Evolutionary conservation across 1,139 yeast genomes (phyloP), one percentile per base, ranked within the genome.

Genomic region (Yamadazyma atmosphaerica): DNA sequence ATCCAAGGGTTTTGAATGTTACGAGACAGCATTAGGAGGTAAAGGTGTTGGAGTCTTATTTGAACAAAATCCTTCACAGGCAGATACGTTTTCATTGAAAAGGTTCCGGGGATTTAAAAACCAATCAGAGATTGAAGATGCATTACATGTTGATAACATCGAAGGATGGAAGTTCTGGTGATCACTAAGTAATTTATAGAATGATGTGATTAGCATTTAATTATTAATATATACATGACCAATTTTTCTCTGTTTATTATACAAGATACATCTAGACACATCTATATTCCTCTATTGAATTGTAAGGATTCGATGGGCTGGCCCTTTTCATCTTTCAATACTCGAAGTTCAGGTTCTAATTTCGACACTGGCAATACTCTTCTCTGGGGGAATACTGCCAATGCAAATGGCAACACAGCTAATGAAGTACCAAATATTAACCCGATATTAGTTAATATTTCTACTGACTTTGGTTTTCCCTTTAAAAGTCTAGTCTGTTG

Each of bases 331-430:
- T 83, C 83, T 55, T 74, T 81, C 56, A 83, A 68, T 28, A 68
- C 72, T 11, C 72, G 75, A 59, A 90, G 79, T 44, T 79, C 65
- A 3, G 70, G 64, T 60, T 90, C 98, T 45, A 92, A 72, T 36
- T 72, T 68, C 12, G 61, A 44, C 6, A 82, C 84, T 17, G 72
- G 61, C 45, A 90, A 71, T 22, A 65, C 67, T 54, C 87, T 81
- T 56, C 85, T 79, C 63, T 90, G 97, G 4, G 98, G 98, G 78
- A 92, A 92, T 3, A 89, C 86, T 2, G 90, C 98, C 56, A 92
- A 72, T 0, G 98, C 98, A 68, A 92, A 87, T 10, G 98, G 98
- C 50, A 92, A 74, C 0, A 84, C 98, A 22, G 79, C 81, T 52
- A 92, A 83, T 2, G 96, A 83, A 1, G 98, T 90, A 12, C 77